Base-by-base conservation (phyloP, 495 filamentous ascomycete species). In the Friedmanniomyces simplex region DNA sequence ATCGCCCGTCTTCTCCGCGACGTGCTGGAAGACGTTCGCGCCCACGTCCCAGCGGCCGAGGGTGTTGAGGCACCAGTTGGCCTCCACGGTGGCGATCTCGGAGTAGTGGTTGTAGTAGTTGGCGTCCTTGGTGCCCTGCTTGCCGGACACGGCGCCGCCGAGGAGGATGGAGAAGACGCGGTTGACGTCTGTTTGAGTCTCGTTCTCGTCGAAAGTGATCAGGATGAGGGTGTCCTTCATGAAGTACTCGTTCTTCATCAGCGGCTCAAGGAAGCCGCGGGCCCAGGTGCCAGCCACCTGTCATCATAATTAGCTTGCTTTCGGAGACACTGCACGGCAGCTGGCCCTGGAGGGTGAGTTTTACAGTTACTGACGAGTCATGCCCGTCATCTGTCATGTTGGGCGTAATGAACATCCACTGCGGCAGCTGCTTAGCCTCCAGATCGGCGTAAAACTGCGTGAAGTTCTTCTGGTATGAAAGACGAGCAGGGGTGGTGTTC, bases 171-270 rank as follows among this genome's bases (percentile, higher is more conserved):
- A 62, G 32, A 67, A 60, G 41, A 70, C 75, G 68, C 62, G 70
- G 62, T 72, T 72, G 28, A 64, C 64, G 22, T 54, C 54, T 10
- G 47, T 59, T 52, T 72, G 72, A 50, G 68, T 71, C 41, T 72
- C 60, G 50, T 71, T 72, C 54, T 74, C 71, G 45, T 74, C 71
- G 41, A 74, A 74, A 21, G 71, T 77, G 43, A 77, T 51, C 1
- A 77, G 66, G 52, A 77, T 61, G 0, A 75, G 58, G 2, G 74
- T 75, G 56, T 73, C 63, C 1, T 76, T 67, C 71, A 73, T 73
- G 49, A 74, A 74, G 13, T 66, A 60, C 45, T 60, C 60, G 55
- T 74, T 67, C 55, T 53, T 58, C 20, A 69, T 58, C 18, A 74
- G 67, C 1, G 71, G 71, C 36, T 70, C 64, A 36, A 74, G 59